Conservation (phyloP, 495 filamentous ascomycete genomes). For the Lasiosphaeriaceae sp. region DNA sequence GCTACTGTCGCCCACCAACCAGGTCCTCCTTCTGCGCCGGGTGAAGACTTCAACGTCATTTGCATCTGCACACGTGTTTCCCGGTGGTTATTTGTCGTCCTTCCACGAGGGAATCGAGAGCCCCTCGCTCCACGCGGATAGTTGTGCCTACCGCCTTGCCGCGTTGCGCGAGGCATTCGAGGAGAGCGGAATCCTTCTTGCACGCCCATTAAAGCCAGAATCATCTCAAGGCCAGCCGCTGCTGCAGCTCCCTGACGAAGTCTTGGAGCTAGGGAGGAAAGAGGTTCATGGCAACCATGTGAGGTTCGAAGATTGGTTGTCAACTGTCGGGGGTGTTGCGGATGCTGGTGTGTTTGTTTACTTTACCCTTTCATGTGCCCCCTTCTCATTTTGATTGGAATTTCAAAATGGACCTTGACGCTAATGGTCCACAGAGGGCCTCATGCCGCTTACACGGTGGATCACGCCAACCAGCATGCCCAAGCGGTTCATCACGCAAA, state of each 20-base stretch:
- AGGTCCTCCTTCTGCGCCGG: slow-evolving; percentile 83
- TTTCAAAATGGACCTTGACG: too few relatives aligned
- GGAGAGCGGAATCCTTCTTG: slow-evolving; percentile 86
- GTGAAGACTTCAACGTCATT: slow-evolving; percentile 80
- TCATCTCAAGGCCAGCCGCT: slow-evolving; percentile 22
- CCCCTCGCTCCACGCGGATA: slow-evolving; percentile 74
- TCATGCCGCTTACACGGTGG: slow-evolving; percentile 89
- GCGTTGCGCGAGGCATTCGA: slow-evolving; percentile 93
- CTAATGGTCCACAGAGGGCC: slow-evolving; percentile 37
- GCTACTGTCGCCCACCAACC: slow-evolving; percentile 78
- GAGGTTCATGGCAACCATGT: slow-evolving; percentile 58
- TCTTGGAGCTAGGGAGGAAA: slow-evolving; percentile 62
- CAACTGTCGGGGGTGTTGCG: slow-evolving; percentile 53
- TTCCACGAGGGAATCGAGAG: slow-evolving; percentile 64
- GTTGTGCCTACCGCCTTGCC: slow-evolving; percentile 63
- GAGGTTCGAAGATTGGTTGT: slow-evolving; percentile 65
- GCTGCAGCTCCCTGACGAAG: slow-evolving; percentile 54
- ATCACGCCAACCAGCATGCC: slow-evolving; percentile 70
- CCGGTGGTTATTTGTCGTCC: slow-evolving; percentile 77
- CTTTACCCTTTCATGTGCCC: background rate
- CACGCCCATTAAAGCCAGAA: slow-evolving; percentile 43
- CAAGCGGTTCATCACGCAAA: slow-evolving; percentile 83
- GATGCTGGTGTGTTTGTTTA: slow-evolving; percentile 55
- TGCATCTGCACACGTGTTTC: slow-evolving; percentile 91
- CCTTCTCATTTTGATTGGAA: too few relatives aligned